Evolutionary conservation across 106 monocot species (phyloP).

Genomic region (Ottelia alismoides): DNA sequence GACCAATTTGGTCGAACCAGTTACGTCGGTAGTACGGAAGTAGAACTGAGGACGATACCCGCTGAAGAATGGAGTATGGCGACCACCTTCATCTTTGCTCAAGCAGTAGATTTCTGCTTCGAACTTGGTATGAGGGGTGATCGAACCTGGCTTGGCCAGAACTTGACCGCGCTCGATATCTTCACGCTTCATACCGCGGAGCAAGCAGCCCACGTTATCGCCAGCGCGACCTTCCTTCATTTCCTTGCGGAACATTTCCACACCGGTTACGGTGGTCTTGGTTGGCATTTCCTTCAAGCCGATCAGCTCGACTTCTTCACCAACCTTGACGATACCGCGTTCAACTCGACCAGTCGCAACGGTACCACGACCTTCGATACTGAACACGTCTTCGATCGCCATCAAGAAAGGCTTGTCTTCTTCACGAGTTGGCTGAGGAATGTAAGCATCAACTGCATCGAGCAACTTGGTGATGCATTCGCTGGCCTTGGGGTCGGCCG

Average conservation of each 20-base stretch:
- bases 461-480: constrained; percentile 73
- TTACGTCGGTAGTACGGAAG: too few species aligned
- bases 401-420: constrained; percentile 86
- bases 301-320: constrained; percentile 53
- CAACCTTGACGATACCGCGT: constrained; percentile 64
- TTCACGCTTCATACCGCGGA: too few species aligned
- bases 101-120: constrained; percentile 57
- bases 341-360: constrained; percentile 86
- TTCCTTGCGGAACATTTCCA: constrained; percentile 84
- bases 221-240: constrained; percentile 65
- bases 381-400: constrained; percentile 94
- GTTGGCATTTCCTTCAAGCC: constrained; percentile 49
- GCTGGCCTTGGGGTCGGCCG: constrained; percentile 71
- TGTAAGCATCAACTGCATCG: constrained; percentile 83
- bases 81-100: too few species aligned
- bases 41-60: too few species aligned
- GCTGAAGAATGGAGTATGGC: too few species aligned
- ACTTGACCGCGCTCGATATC: too few species aligned
- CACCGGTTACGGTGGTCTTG: constrained; percentile 64
- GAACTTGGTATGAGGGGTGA: constrained; percentile 75
- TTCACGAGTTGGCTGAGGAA: constrained; percentile 87
- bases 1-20: too few species aligned
- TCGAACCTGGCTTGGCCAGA: constrained; percentile 52
- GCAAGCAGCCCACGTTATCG: too few species aligned
- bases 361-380: constrained; percentile 85